Conservation (phyloP, 1,139 yeast genomes). For the Yamadazyma dendronema region DNA sequence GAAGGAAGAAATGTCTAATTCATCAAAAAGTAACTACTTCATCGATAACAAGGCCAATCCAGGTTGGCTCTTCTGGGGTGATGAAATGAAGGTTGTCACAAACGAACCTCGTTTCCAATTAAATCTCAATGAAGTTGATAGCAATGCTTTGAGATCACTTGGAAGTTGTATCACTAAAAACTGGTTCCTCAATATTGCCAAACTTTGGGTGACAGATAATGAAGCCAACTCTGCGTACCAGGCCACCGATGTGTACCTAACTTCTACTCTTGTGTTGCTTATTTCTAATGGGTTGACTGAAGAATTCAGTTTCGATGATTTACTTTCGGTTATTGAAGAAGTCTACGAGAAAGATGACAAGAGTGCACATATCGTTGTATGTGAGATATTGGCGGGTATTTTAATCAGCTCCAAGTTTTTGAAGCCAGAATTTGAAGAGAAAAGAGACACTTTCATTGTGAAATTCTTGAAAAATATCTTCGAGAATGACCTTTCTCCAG, state of each 20-base stretch:
- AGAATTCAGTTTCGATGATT: constrained; percentile 38
- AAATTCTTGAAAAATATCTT: constrained; percentile 48
- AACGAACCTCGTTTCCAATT: constrained; percentile 17
- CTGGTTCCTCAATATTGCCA: constrained; percentile 58
- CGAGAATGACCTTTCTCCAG: constrained; percentile 67
- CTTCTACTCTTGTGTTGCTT: constrained; percentile 45
- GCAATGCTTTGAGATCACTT: constrained; percentile 39
- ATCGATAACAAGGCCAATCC: constrained; percentile 55
- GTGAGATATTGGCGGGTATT: constrained; percentile 62
- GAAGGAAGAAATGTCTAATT: constrained; percentile 52
- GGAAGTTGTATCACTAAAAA: constrained; percentile 48
- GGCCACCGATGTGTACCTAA: constrained; percentile 57
- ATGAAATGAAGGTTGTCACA: constrained; percentile 48
- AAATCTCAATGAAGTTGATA: constrained; percentile 35
- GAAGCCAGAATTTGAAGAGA: constrained; percentile 19
- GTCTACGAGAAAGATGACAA: constrained; percentile 61
- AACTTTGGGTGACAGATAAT: constrained; percentile 61
- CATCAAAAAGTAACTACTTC: constrained; percentile 48
- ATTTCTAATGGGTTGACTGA: constrained; percentile 41
- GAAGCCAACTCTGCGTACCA: constrained; percentile 63
- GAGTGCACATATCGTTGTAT: constrained; percentile 58
- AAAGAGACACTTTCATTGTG: constrained; percentile 49
- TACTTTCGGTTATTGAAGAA: constrained; percentile 49
- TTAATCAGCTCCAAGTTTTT: constrained; percentile 47
- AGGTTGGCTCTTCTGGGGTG: constrained; percentile 86